These are phyloP conservation scores for Xylaria sp. DNA, from an alignment of 2,329 filamentous ascomycete genomes.

Conservation along the genomic window DNA sequence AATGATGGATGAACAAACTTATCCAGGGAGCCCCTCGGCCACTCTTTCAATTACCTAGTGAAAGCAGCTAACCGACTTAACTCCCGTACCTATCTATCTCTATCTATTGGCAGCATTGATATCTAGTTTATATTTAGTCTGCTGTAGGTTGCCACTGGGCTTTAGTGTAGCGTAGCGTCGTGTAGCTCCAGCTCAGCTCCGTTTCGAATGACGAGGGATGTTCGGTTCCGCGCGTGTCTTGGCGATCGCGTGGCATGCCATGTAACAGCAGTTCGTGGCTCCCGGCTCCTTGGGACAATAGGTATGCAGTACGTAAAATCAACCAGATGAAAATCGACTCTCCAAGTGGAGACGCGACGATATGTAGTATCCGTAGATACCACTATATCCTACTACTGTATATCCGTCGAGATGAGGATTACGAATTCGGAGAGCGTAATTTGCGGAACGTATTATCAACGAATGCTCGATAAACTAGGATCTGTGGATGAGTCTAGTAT, in stretches of 20 bases:
- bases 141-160: not conserved
- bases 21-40: not conserved
- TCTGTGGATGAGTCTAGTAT: not conserved
- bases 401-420: constrained; percentile 5
- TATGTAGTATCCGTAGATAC: not conserved
- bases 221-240: constrained; percentile 6
- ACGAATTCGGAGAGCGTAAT: not conserved
- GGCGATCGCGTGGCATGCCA: constrained; percentile 27
- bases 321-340: not conserved
- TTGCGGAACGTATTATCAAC: not conserved
- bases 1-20: not conserved
- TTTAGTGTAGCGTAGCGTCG: not conserved
- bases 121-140: constrained; percentile 1
- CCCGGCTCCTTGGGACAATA: constrained; percentile 18
- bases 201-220: not conserved
- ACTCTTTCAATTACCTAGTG: not conserved
- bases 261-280: constrained; percentile 13
- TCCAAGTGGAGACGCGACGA: not conserved
- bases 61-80: not conserved
- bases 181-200: constrained; percentile 3
- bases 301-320: not conserved
- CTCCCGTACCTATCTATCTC: not conserved
- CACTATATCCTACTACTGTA: not conserved
- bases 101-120: not conserved
- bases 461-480: no score